Evolutionary conservation across 805 yeast genomes (phyloP), one percentile per base, ranked within the genome.

Genomic region (Zygotorulaspora sp.): DNA sequence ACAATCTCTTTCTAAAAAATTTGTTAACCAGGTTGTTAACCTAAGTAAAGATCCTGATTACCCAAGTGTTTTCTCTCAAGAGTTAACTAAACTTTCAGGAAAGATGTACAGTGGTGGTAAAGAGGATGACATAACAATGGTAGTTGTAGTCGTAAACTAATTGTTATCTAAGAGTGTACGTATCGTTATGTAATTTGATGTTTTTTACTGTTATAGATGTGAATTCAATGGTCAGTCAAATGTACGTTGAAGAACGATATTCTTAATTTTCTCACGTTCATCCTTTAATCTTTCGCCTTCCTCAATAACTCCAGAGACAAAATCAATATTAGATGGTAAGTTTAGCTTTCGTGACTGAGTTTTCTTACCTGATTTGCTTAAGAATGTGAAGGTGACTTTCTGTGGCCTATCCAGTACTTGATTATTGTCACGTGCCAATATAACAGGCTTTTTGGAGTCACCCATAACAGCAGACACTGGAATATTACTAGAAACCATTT

Each of bases 71-170:
- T 90, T 90, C 63, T 83, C 96, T 6, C 88, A 82, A 61, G 85
- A 81, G 53, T 67, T 83, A 39, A 70, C 80, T 8, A 68, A 76
- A 48, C 57, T 81, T 35, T 75, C 86, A 1, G 83, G 83, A 3
- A 82, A 78, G 53, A 67, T 70, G 29, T 83, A 84, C 55, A 68
- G 77, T 41, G 97, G 98, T 22, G 98, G 98, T 10, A 90, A 90
- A 65, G 94, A 88, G 31, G 98, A 90, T 63, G 98, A 90, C 62
- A 83, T 92, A 25, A 87, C 97, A 1, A 76, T 83, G 12, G 82
- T 89, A 1, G 71, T 85, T 53, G 78, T 87, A 30, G 73, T 76
- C 53, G 87, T 84, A 21, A 14, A 26, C 14, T 15, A 16, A 35
- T 8, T 21, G 7, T 21, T 8, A 21, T 10, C 23, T 10, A 6